phyloP scores from a whole-genome alignment of 1,284 basidiomycete genomes.

The Malassezia psittaci region DNA sequence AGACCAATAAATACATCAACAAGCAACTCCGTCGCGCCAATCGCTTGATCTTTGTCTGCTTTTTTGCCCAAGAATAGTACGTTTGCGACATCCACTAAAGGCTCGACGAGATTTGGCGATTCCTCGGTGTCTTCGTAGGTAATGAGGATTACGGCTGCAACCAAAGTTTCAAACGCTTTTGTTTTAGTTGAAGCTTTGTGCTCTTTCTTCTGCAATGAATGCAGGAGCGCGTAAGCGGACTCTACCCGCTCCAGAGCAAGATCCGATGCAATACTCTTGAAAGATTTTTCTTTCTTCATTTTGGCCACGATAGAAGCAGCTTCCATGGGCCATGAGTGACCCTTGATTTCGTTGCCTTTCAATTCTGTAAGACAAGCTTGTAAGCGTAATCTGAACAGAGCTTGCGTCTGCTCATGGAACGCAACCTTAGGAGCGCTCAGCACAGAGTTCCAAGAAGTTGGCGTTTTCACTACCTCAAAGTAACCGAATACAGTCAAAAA shows the following conservation, averaged over 20 bases:
- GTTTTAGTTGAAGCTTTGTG: constrained; percentile 19
- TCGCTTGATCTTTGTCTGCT: constrained; percentile 53
- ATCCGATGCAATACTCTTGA: constrained; percentile 14
- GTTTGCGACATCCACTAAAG: constrained; percentile 41
- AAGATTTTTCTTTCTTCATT: constrained; percentile 62
- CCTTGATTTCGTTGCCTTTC: constrained; percentile 59
- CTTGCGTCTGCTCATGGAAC: constrained; percentile 63
- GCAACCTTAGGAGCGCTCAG: constrained; percentile 55
- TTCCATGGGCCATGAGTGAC: constrained; percentile 69
- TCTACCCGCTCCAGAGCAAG: constrained; percentile 25
- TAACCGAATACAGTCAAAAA: constrained; percentile 75
- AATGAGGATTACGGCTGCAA: constrained; percentile 30
- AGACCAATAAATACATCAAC: constrained; percentile 80
- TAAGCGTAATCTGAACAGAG: constrained; percentile 61
- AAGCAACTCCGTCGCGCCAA: constrained; percentile 65
- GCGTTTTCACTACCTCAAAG: constrained; percentile 61
- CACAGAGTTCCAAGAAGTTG: constrained; percentile 48
- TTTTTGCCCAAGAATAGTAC: constrained; percentile 22
- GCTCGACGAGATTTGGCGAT: constrained; percentile 38
- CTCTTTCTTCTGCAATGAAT: constrained; percentile 25
- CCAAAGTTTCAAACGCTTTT: constrained; percentile 28
- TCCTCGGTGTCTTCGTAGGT: constrained; percentile 51
- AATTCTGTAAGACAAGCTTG: constrained; percentile 68
- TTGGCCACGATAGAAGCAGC: constrained; percentile 57
- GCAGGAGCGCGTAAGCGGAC: constrained; percentile 18